Conservation (phyloP, 1,284 basidiomycete species). For the Cerrena zonata region DNA sequence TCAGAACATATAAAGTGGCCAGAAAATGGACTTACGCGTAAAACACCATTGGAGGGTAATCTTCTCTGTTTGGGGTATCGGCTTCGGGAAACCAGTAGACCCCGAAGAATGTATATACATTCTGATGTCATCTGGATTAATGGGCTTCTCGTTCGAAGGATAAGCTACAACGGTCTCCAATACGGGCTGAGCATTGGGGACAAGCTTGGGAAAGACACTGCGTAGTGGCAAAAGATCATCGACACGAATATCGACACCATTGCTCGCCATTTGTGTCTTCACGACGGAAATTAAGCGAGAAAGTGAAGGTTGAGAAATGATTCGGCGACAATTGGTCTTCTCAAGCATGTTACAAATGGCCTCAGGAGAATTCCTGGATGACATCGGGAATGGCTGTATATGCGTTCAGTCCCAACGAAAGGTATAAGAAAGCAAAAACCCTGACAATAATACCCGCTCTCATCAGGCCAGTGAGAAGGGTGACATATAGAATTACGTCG, state of each 20-base stretch:
- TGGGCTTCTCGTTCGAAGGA: neutral
- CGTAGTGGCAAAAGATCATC: neutral
- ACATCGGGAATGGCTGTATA: constrained; percentile 24
- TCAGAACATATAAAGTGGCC: too few relatives aligned
- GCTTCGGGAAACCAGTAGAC: constrained; percentile 5
- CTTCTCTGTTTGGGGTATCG: constrained; percentile 5
- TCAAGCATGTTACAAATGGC: constrained; percentile 13
- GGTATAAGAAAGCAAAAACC: neutral
- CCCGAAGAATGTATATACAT: constrained; percentile 4
- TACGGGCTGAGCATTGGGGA: neutral
- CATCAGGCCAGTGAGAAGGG: constrained; percentile 24
- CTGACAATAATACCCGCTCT: constrained; percentile 26
- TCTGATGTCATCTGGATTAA: constrained; percentile 1
- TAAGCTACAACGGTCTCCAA: neutral
- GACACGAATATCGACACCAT: neutral
- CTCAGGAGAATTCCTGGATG: constrained; percentile 13
- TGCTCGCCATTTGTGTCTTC: neutral
- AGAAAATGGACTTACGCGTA: neutral
- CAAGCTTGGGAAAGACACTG: neutral
- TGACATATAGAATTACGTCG: constrained; percentile 29
- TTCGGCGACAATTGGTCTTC: constrained; percentile 9
- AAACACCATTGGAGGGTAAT: constrained; percentile 10
- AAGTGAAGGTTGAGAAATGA: constrained; percentile 9
- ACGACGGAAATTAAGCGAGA: constrained; percentile 1
- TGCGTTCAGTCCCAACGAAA: neutral